These are phyloP conservation scores for Alternaria arborescens DNA, from an alignment of 2,329 filamentous ascomycete genomes.

Conservation along the genomic window DNA sequence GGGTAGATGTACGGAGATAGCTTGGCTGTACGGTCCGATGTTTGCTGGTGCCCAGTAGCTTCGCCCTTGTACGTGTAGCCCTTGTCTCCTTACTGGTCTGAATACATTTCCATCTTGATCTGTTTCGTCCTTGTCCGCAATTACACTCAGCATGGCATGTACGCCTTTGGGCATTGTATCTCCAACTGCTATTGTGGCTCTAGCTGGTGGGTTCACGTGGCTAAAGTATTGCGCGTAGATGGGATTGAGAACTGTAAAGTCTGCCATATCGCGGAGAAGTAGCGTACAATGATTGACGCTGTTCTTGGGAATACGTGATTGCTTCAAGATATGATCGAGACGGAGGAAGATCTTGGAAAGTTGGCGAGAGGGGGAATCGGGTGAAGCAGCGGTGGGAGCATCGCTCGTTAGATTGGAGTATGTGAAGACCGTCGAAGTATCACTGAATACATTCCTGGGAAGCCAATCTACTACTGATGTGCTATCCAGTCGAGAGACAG, in stretches of 20 bases:
- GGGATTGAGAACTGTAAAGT: slow-evolving; percentile 78
- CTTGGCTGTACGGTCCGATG: slow-evolving; percentile 96
- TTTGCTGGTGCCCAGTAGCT: slow-evolving; percentile 99
- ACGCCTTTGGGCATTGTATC: slow-evolving; percentile 67
- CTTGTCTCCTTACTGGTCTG: slow-evolving; percentile 51
- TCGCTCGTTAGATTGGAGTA: slow-evolving; percentile 48
- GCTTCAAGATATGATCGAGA: slow-evolving; percentile 40
- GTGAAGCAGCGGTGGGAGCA: slow-evolving; percentile 1
- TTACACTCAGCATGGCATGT: slow-evolving; percentile 68
- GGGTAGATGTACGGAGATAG: slow-evolving; percentile 65
- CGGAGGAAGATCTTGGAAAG: slow-evolving; percentile 51
- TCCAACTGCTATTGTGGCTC: slow-evolving; percentile 84
- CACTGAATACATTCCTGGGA: slow-evolving; percentile 22
- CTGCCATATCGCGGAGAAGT: slow-evolving; percentile 78
- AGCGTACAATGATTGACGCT: slow-evolving; percentile 62
- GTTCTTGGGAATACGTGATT: slow-evolving; percentile 34
- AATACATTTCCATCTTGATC: slow-evolving; percentile 31
- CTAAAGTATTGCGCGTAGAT: slow-evolving; percentile 79
- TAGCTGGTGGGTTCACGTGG: slow-evolving; percentile 81
- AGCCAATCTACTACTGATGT: slow-evolving; percentile 15
- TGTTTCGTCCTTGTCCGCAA: slow-evolving; percentile 44
- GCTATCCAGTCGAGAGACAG: not conserved
- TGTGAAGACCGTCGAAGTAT: slow-evolving; percentile 58
- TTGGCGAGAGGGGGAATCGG: slow-evolving; percentile 37
- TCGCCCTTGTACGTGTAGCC: slow-evolving; percentile 86